phyloP scores from a whole-genome alignment of 2,329 filamentous ascomycete species.

The Fonsecaea nubica region DNA sequence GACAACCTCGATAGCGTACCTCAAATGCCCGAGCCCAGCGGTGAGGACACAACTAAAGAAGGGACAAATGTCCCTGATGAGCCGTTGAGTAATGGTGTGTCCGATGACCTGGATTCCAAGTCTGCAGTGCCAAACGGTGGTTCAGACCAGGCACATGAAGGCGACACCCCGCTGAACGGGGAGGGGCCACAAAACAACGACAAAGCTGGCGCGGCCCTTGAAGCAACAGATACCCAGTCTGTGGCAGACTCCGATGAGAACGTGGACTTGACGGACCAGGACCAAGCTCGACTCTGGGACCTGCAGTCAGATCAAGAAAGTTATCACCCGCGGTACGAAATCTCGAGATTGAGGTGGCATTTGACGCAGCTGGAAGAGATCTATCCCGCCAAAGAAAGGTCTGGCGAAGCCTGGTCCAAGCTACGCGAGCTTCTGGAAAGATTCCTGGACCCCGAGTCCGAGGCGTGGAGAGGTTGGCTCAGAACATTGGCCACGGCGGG shows the following conservation, averaged over 20 bases:
- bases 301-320: neutral
- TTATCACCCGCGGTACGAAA: neutral
- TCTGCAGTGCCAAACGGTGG: neutral
- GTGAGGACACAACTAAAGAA: neutral
- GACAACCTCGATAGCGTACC: neutral
- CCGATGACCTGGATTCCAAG: neutral
- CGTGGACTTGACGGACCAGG: neutral
- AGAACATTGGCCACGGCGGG: neutral
- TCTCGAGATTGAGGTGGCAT: constrained; percentile 2
- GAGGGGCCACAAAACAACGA: neutral
- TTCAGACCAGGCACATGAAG: neutral
- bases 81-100: neutral
- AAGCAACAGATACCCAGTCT: neutral
- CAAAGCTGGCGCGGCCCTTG: neutral
- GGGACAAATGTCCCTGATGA: neutral
- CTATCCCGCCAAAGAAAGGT: constrained; percentile 2
- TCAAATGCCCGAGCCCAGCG: neutral
- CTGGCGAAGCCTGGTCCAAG: neutral
- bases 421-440: neutral
- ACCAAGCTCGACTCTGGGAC: constrained; percentile 1
- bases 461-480: constrained; percentile 1
- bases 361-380: constrained; percentile 1
- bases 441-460: neutral
- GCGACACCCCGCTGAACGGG: neutral
- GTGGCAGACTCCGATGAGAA: neutral